Percentiles rank a stretch among this genome's conserved stretches.
phyloP scores from a whole-genome alignment of 2,329 filamentous ascomycete genomes.

The Claviceps paspali region DNA sequence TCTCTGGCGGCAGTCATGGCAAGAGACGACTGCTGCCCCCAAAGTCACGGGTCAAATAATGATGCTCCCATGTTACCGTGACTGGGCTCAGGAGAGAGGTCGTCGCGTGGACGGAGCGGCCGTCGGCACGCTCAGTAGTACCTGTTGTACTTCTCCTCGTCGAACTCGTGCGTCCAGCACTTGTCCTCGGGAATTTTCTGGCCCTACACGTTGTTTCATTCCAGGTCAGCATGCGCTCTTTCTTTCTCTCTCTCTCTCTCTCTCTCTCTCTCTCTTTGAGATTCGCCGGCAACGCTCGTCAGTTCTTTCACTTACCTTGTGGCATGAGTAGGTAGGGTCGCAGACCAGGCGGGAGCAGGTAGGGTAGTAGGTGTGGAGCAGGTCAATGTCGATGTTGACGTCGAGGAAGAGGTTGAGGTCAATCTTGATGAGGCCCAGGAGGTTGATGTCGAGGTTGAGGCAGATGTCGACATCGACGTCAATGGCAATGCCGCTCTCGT shows the following conservation, averaged over 20 bases:
- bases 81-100: too few relatives aligned
- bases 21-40: too few relatives aligned
- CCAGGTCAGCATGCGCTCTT: too few relatives aligned
- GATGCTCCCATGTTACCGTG: too few relatives aligned
- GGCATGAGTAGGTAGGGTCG: not conserved
- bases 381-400: not conserved
- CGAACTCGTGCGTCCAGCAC: constrained; percentile 3
- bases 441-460: not conserved
- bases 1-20: too few relatives aligned
- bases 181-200: not conserved
- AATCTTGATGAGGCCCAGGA: not conserved
- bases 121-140: not conserved
- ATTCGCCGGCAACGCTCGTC: too few relatives aligned
- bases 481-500: not conserved
- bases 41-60: too few relatives aligned
- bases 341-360: not conserved
- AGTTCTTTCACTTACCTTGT: too few relatives aligned
- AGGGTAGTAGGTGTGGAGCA: not conserved
- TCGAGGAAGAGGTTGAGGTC: not conserved
- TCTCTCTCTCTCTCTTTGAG: too few relatives aligned
- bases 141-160: not conserved
- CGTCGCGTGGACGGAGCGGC: too few relatives aligned
- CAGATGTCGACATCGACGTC: not conserved
- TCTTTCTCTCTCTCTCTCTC: too few relatives aligned
- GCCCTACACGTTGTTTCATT: not conserved